Evolutionary conservation across 768 basidiomycete genomes (phyloP).

Genomic region (Kwoniella botswanensis): DNA sequence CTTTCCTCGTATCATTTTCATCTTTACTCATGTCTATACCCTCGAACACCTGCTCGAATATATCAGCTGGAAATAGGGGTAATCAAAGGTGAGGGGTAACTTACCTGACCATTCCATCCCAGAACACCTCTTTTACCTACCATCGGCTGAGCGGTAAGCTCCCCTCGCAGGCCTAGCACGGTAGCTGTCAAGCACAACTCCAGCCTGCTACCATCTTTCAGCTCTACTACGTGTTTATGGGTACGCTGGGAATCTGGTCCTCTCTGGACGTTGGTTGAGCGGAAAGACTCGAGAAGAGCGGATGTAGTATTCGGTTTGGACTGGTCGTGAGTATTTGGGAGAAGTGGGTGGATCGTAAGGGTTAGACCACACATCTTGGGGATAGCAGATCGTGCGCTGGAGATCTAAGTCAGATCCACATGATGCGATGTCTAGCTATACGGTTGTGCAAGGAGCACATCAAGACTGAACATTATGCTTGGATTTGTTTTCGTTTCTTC

Average conservation of each 20-base stretch:
- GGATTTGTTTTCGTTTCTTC: too few species aligned
- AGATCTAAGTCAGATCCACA: neutral
- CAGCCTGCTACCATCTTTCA: constrained; percentile 10
- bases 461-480: too few species aligned
- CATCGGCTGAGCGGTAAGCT: constrained; percentile 47
- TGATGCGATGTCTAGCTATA: neutral
- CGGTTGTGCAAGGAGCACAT: neutral
- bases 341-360: constrained; percentile 29
- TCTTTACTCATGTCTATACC: constrained; percentile 37
- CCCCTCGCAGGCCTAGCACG: constrained; percentile 53
- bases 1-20: constrained; percentile 48
- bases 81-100: neutral
- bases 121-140: constrained; percentile 44
- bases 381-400: neutral
- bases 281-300: constrained; percentile 29
- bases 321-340: neutral
- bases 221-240: constrained; percentile 9
- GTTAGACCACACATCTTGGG: constrained; percentile 44
- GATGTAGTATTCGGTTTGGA: neutral
- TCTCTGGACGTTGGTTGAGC: constrained; percentile 20
- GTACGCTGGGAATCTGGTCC: constrained; percentile 41
- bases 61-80: neutral
- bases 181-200: constrained; percentile 43
- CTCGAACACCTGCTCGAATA: constrained; percentile 43
- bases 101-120: constrained; percentile 56